Conservation (phyloP, 352 stramenopile species). For the Phytophthora fragariae region DNA sequence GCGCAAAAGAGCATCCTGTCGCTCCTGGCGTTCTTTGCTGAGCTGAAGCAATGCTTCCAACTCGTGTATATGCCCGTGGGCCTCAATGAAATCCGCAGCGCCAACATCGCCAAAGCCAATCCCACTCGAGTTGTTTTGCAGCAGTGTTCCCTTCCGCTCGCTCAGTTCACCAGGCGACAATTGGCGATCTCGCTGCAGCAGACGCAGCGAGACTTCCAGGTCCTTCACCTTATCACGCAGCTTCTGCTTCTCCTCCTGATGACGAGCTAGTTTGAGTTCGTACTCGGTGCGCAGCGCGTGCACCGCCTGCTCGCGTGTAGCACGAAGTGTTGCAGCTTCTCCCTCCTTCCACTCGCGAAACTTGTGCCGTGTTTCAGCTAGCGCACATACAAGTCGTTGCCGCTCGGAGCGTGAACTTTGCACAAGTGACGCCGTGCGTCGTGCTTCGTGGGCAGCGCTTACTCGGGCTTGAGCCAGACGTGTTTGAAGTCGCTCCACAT, state of each 20-base stretch:
- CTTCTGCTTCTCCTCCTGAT: conserved; percentile 80
- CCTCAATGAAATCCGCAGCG: conserved; percentile 68
- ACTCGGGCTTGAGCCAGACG: conserved; percentile 33
- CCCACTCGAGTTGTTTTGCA: conserved; percentile 31
- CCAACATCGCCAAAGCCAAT: conserved; percentile 45
- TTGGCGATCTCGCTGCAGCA: conserved; percentile 69
- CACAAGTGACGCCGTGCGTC: conserved; percentile 35
- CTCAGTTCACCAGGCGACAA: conserved; percentile 69
- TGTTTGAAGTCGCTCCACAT: conserved; percentile 38
- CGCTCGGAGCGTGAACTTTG: conserved; percentile 49
- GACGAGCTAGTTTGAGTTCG: conserved; percentile 69
- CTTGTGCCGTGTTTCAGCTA: conserved; percentile 66
- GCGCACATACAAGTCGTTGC: conserved; percentile 57
- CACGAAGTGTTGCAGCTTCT: conserved; percentile 50
- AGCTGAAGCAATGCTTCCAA: conserved; percentile 64
- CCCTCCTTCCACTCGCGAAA: conserved; percentile 78
- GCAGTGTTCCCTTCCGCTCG: conserved; percentile 65
- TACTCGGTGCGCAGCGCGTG: conserved; percentile 68
- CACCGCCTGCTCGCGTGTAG: conserved; percentile 63
- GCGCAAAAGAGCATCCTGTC: conserved; percentile 65
- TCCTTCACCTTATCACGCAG: conserved; percentile 78
- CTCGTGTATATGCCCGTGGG: conserved; percentile 62
- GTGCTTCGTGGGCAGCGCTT: conserved; percentile 29
- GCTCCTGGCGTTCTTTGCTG: conserved; percentile 61
- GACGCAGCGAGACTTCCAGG: conserved; percentile 66